Evolutionary conservation across 140 eudicot genomes (phyloP).

Genomic region (Oenanthe javanica): DNA sequence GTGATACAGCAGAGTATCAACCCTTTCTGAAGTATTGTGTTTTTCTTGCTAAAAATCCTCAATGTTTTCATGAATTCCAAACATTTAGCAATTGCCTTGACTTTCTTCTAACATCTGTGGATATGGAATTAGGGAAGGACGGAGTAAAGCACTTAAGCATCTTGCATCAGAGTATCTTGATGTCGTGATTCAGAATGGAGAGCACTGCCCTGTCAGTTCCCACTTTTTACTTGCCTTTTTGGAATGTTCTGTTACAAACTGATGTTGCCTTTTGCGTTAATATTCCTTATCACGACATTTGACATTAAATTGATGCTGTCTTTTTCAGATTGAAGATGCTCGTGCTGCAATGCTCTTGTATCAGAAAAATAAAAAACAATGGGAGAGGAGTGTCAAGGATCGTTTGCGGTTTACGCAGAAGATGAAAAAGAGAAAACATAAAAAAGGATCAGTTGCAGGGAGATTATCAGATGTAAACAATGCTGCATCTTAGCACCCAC

Average conservation of each 20-base stretch:
- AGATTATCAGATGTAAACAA: not conserved
- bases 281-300: not conserved
- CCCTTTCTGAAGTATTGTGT: constrained; percentile 64
- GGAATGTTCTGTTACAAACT: not conserved
- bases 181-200: constrained; percentile 91
- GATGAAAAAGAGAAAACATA: constrained; percentile 59
- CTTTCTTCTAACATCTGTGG: constrained; percentile 2
- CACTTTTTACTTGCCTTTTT: not conserved
- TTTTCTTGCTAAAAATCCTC: not conserved
- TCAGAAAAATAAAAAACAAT: constrained; percentile 57
- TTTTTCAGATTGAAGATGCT: constrained; percentile 85
- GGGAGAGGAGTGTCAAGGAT: constrained; percentile 74
- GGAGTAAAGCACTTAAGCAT: constrained; percentile 75
- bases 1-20: constrained; percentile 87
- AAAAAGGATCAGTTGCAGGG: constrained; percentile 29
- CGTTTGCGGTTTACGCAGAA: constrained; percentile 45
- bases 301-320: constrained; percentile 5
- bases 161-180: constrained; percentile 76
- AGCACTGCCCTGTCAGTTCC: constrained; percentile 97
- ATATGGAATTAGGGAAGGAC: constrained; percentile 61
- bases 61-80: not conserved
- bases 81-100: not conserved
- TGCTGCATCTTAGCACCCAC: constrained; percentile 8
- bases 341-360: constrained; percentile 94
- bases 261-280: not conserved